Evolutionary conservation across 1,284 basidiomycete genomes (phyloP).

Genomic region (Trichosporon coremiiforme): DNA sequence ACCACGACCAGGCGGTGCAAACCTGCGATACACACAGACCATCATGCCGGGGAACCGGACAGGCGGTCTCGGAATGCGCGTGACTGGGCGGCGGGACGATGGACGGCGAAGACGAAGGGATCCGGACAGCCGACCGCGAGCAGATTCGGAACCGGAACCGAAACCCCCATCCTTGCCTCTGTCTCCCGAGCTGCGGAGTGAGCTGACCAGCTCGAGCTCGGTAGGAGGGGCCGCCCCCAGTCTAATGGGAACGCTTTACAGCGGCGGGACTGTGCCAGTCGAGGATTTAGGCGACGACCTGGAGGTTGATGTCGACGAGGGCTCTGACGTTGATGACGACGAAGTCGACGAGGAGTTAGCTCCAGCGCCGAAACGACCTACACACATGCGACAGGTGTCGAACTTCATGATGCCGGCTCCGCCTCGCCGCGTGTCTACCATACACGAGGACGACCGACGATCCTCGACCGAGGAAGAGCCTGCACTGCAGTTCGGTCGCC

Average conservation of each 20-base stretch:
- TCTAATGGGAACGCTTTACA: neutral
- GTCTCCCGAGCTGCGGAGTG: slow-evolving; percentile 4
- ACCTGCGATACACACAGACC: slow-evolving; percentile 78
- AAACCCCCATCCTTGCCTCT: slow-evolving; percentile 1
- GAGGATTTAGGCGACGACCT: slow-evolving; percentile 36
- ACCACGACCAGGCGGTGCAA: slow-evolving; percentile 56
- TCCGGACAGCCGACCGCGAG: slow-evolving; percentile 4
- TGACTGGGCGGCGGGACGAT: slow-evolving; percentile 47
- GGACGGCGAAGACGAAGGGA: slow-evolving; percentile 3
- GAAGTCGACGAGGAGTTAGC: slow-evolving; percentile 33
- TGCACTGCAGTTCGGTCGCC: slow-evolving; percentile 35
- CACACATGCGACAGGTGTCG: slow-evolving; percentile 10
- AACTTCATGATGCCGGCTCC: neutral
- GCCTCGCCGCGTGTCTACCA: slow-evolving; percentile 24
- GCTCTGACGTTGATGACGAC: slow-evolving; percentile 43
- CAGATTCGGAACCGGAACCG: slow-evolving; percentile 10
- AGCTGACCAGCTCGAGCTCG: slow-evolving; percentile 10
- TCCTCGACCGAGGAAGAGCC: slow-evolving; percentile 35
- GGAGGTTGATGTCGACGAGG: slow-evolving; percentile 49
- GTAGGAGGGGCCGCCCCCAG: neutral
- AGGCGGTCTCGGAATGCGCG: slow-evolving; percentile 69
- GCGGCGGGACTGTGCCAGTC: neutral
- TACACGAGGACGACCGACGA: slow-evolving; percentile 33
- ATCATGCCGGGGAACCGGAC: slow-evolving; percentile 70
- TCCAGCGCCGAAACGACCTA: slow-evolving; percentile 20